phyloP scores from a whole-genome alignment of 306 rosid species.

The Castanea mollissima region DNA sequence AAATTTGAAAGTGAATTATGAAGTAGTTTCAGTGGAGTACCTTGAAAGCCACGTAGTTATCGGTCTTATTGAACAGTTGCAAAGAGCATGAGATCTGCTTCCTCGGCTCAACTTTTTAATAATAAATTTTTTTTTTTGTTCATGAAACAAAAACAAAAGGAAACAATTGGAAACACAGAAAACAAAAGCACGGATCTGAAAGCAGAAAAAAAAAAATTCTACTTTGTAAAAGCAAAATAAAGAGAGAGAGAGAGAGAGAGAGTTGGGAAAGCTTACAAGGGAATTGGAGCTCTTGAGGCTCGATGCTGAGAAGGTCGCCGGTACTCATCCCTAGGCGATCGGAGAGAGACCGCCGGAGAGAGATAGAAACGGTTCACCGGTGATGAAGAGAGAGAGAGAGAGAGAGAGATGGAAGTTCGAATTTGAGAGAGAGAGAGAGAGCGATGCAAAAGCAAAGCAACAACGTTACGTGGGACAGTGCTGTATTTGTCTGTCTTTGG shows the following conservation, averaged over 20 bases:
- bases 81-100: slow-evolving; percentile 94
- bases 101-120: slow-evolving; percentile 15
- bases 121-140: background rate
- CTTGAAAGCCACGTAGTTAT: slow-evolving; percentile 78
- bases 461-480: slow-evolving; percentile 49
- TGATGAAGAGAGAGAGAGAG: slow-evolving; percentile 11
- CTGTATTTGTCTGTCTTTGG: slow-evolving; percentile 25
- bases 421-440: slow-evolving; percentile 23
- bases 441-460: slow-evolving; percentile 5
- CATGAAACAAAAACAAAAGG: background rate
- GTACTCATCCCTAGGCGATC: slow-evolving; percentile 63
- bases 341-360: slow-evolving; percentile 31
- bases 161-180: slow-evolving; percentile 29
- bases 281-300: slow-evolving; percentile 85
- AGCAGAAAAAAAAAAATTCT: background rate
- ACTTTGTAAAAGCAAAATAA: background rate
- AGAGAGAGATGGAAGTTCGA: slow-evolving; percentile 11
- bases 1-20: slow-evolving; percentile 13
- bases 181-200: slow-evolving; percentile 31
- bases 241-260: background rate
- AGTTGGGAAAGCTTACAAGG: slow-evolving; percentile 45
- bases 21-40: slow-evolving; percentile 20
- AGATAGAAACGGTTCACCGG: slow-evolving; percentile 25
- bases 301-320: slow-evolving; percentile 76
- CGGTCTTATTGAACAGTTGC: slow-evolving; percentile 68